Conservation (phyloP, 2,329 filamentous ascomycete genomes). For the Colletotrichum sp. region DNA sequence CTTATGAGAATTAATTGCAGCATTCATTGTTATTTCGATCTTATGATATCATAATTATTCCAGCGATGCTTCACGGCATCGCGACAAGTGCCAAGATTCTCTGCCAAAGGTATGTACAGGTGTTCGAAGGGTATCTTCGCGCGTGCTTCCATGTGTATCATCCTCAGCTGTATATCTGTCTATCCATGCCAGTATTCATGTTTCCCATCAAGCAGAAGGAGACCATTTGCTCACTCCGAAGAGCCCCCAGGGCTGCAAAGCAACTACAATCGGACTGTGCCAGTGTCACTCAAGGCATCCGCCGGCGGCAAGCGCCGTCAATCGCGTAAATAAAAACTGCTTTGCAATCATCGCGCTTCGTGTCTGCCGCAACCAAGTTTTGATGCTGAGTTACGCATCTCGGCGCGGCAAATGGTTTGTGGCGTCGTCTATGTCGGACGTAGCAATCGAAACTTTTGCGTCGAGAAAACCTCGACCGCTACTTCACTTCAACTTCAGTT, state of each 20-base stretch:
- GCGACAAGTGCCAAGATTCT: background rate
- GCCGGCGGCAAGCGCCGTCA: background rate
- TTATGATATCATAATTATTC: background rate
- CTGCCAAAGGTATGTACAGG: background rate
- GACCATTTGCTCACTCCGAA: background rate
- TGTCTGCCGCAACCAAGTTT: background rate
- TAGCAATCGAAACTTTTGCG: background rate
- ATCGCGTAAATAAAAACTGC: background rate
- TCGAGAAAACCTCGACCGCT: background rate
- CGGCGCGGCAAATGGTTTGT: background rate
- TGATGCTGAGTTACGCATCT: background rate
- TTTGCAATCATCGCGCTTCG: background rate
- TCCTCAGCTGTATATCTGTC: background rate
- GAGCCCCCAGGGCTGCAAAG: background rate
- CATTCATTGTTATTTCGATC: background rate
- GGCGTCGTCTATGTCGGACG: background rate
- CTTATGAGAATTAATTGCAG: accelerated
- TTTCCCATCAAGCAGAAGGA: background rate
- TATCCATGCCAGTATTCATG: background rate
- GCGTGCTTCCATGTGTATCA: background rate
- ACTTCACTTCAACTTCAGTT: background rate
- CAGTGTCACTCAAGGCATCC: background rate
- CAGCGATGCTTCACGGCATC: background rate
- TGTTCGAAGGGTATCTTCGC: background rate
- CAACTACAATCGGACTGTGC: background rate